Percentiles rank a stretch among this genome's conserved stretches.
These are phyloP conservation scores for Castanea crenata DNA, from an alignment of 306 rosid species.

Conservation along the genomic window DNA sequence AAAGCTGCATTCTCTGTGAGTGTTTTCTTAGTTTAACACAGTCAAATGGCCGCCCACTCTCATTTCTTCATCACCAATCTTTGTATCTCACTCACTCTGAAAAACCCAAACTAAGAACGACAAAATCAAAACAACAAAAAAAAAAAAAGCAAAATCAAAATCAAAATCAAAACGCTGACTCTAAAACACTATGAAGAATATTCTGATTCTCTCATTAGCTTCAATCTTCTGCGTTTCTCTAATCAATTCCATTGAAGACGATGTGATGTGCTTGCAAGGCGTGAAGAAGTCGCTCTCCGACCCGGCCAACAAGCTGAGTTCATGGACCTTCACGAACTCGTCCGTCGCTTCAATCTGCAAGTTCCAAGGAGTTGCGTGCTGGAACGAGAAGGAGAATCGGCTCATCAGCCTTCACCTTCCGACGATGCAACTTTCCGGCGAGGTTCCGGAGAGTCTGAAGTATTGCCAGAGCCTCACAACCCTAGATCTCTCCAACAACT, in stretches of 20 bases:
- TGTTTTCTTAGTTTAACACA: not conserved
- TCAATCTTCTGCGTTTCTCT: constrained; percentile 9
- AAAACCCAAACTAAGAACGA: not conserved
- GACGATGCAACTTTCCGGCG: constrained; percentile 47
- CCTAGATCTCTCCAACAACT: constrained; percentile 43
- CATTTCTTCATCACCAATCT: not conserved
- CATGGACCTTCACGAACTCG: constrained; percentile 39
- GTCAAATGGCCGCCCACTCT: not conserved
- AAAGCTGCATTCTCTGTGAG: constrained; percentile 7
- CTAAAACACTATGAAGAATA: constrained; percentile 25
- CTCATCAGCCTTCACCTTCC: constrained; percentile 50
- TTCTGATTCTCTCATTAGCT: not conserved
- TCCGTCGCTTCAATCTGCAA: constrained; percentile 52
- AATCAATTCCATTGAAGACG: constrained; percentile 38
- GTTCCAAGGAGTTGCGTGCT: constrained; percentile 50
- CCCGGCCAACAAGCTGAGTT: constrained; percentile 34
- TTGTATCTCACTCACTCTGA: not conserved
- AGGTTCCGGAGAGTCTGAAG: constrained; percentile 43
- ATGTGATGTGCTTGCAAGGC: constrained; percentile 45
- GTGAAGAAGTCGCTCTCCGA: constrained; percentile 40
- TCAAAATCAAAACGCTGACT: not conserved
- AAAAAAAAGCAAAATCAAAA: not conserved
- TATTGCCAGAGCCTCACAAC: constrained; percentile 53
- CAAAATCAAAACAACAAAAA: not conserved
- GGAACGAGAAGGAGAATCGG: constrained; percentile 64